Evolutionary conservation across 495 filamentous ascomycete species (phyloP).

Genomic region (Hypomontagnella submonticulosa): DNA sequence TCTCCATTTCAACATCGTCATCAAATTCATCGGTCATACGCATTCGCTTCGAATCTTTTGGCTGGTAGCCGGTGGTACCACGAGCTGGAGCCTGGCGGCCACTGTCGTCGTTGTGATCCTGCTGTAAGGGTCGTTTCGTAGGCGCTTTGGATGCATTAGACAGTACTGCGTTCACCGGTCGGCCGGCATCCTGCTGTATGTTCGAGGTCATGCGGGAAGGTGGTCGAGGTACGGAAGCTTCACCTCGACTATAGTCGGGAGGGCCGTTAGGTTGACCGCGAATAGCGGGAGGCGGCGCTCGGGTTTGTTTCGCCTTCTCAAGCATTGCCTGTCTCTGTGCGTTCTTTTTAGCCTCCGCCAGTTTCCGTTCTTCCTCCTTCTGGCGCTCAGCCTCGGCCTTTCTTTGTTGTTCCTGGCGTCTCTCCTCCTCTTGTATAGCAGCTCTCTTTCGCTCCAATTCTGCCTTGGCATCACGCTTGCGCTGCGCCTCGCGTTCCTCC

Average conservation of each 20-base stretch:
- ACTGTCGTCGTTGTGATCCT: slow-evolving; percentile 62
- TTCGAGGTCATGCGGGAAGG: slow-evolving; percentile 56
- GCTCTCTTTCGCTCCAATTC: slow-evolving; percentile 81
- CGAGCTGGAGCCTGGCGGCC: slow-evolving; percentile 52
- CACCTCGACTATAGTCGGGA: slow-evolving; percentile 54
- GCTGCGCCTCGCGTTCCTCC: slow-evolving; percentile 79
- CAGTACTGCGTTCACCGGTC: slow-evolving; percentile 57
- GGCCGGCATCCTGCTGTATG: slow-evolving; percentile 54
- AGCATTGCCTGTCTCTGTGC: slow-evolving; percentile 78
- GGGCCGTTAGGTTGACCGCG: slow-evolving; percentile 61
- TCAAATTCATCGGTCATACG: slow-evolving; percentile 68
- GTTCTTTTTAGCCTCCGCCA: slow-evolving; percentile 69
- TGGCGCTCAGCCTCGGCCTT: slow-evolving; percentile 62
- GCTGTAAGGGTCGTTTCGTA: slow-evolving; percentile 61
- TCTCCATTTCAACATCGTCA: slow-evolving; percentile 54
- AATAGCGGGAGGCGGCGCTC: slow-evolving; percentile 63
- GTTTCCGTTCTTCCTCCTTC: slow-evolving; percentile 61
- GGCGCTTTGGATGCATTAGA: slow-evolving; percentile 56
- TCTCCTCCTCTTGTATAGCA: slow-evolving; percentile 67
- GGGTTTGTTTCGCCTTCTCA: slow-evolving; percentile 68
- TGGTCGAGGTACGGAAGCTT: slow-evolving; percentile 49
- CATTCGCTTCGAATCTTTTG: slow-evolving; percentile 67
- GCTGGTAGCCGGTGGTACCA: slow-evolving; percentile 58
- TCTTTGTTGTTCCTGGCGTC: slow-evolving; percentile 61
- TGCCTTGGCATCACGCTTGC: slow-evolving; percentile 80